Conservation (phyloP, 2,329 filamentous ascomycete species). For the Hymenoscyphus infarciens region DNA sequence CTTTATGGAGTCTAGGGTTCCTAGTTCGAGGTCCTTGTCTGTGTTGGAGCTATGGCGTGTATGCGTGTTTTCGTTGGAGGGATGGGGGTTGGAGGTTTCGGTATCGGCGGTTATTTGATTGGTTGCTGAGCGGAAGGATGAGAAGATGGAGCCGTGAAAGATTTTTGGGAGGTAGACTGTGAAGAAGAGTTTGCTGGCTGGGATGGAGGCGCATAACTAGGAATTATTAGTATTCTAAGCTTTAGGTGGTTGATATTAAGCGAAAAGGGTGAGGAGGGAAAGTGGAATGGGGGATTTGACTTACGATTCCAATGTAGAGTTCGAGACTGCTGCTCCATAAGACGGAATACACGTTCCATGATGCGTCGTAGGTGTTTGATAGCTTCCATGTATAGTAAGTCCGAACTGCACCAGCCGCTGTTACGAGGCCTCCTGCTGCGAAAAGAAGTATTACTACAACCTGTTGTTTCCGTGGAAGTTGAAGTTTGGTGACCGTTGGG, state of each 20-base stretch:
- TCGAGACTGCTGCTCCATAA: conserved; percentile 39
- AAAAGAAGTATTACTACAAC: conserved; percentile 46
- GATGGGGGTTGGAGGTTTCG: background rate
- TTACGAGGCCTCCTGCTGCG: conserved; percentile 45
- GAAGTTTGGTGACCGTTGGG: conserved; percentile 42
- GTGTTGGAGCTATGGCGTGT: background rate
- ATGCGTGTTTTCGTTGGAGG: background rate
- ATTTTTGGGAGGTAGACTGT: background rate
- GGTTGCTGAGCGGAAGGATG: background rate
- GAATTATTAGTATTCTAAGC: no score
- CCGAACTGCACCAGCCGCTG: conserved; percentile 37
- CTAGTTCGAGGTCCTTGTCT: background rate
- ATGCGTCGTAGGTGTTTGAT: conserved; percentile 32
- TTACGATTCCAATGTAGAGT: conserved; percentile 39
- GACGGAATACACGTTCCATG: conserved; percentile 36
- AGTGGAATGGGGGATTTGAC: background rate
- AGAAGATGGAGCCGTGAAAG: background rate
- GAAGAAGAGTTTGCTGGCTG: conserved; percentile 21
- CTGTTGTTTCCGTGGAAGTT: conserved; percentile 46
- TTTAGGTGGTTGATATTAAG: background rate
- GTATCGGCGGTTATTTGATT: background rate
- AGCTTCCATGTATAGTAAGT: conserved; percentile 37
- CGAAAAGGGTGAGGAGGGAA: background rate
- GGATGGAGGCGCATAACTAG: conserved; percentile 42
- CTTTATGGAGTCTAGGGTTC: background rate